A percentile compares a stretch with the other conserved stretches of the same genome.
Evolutionary conservation across 306 rosid genomes (phyloP).

Genomic region (Citrullus colocynthis): DNA sequence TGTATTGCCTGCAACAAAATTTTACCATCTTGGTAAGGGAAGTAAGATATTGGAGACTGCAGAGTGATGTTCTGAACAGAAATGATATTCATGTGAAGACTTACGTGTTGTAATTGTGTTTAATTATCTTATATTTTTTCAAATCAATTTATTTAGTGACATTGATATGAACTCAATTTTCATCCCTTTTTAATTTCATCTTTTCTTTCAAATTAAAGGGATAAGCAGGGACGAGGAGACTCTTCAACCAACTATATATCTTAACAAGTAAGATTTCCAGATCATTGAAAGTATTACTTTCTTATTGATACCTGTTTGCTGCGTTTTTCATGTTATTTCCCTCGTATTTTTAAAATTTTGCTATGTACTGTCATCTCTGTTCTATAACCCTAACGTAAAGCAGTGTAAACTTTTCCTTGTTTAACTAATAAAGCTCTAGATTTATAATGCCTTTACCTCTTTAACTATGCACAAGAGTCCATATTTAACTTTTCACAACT

Average conservation of each 20-base stretch:
- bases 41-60: neutral
- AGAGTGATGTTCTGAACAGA: neutral
- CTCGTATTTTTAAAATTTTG: neutral
- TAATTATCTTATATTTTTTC: neutral
- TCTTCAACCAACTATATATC: conserved; percentile 66
- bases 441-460: neutral
- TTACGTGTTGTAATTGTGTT: neutral
- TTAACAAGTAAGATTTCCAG: conserved; percentile 62
- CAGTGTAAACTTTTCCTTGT: neutral
- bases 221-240: conserved; percentile 75
- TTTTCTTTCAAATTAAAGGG: conserved; percentile 34
- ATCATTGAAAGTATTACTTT: neutral
- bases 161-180: neutral
- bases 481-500: neutral
- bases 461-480: neutral
- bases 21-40: conserved; percentile 75
- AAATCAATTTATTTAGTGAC: neutral
- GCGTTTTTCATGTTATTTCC: neutral
- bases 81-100: neutral
- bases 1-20: conserved; percentile 68
- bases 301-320: neutral
- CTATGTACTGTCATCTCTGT: neutral
- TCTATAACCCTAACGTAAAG: neutral
- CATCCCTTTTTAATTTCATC: neutral
- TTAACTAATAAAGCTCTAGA: neutral